These are phyloP conservation scores for Brettanomyces nanus DNA, from an alignment of 805 yeast genomes.

Conservation along the genomic window DNA sequence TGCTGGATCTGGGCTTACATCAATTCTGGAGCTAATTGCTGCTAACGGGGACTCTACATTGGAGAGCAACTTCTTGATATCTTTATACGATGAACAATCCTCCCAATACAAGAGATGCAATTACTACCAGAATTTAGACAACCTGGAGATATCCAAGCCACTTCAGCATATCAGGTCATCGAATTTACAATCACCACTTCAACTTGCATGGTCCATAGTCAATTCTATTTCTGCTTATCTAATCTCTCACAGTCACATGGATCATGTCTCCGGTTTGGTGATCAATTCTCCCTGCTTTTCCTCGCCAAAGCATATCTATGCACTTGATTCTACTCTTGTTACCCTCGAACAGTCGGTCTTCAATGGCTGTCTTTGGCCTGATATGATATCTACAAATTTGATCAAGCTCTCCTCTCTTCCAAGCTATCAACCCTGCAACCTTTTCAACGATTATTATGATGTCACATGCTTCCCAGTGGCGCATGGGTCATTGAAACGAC, in stretches of 20 bases:
- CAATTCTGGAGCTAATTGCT: constrained; percentile 33
- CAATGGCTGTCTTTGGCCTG: constrained; percentile 79
- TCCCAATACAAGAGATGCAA: not conserved
- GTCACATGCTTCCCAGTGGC: constrained; percentile 34
- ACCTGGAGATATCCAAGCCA: not conserved
- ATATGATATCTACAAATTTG: constrained; percentile 33
- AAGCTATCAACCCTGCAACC: not conserved
- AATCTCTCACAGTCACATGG: constrained; percentile 79
- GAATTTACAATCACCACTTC: not conserved
- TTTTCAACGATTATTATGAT: constrained; percentile 27
- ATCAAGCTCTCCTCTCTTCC: constrained; percentile 18
- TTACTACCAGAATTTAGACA: constrained; percentile 1
- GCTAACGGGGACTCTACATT: not conserved
- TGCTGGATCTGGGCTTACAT: constrained; percentile 68
- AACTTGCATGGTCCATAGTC: constrained; percentile 18
- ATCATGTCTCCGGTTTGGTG: constrained; percentile 63
- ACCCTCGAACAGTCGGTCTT: constrained; percentile 51
- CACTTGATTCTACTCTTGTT: constrained; percentile 42
- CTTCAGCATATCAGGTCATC: not conserved
- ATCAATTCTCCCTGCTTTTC: constrained; percentile 59
- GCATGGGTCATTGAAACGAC: constrained; percentile 24
- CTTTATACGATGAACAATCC: not conserved
- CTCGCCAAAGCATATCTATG: constrained; percentile 38
- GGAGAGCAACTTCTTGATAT: not conserved
- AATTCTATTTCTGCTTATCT: constrained; percentile 35